Evolutionary conservation across 2,329 filamentous ascomycete genomes (phyloP), one percentile per base, ranked within the genome.

Genomic region (Moelleriella libera): DNA sequence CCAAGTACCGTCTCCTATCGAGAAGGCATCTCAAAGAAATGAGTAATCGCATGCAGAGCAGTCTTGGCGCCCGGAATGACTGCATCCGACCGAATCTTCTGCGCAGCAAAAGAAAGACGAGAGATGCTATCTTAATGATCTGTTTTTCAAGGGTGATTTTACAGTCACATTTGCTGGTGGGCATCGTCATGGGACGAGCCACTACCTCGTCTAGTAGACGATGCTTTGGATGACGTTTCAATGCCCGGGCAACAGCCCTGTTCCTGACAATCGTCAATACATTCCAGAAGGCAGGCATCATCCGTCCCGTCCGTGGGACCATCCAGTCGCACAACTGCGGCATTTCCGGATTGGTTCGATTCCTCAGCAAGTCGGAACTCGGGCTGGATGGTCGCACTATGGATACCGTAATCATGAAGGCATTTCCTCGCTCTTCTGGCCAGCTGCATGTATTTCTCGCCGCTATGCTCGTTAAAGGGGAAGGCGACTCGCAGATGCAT

Each of bases 341-440:
- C 60, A 46, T 67, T 63, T 3, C 64, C 61, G 11, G 60, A 55
- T 40, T 68, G 66, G 48, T 58, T 60, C 52, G 70, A 72, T 46
- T 64, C 62, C 41, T 66, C 58, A 53, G 78, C 76, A 30, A 78
- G 63, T 52, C 77, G 80, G 55, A 82, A 98, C 64, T 98, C 92
- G 5, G 92, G 92, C 65, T 98, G 92, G 56, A 98, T 97, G 10
- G 92, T 98, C 37, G 88, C 90, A 39, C 86, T 94, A 69, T 98
- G 92, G 54, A 98, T 97, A 48, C 92, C 90, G 57, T 94, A 96
- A 37, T 80, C 89, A 64, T 98, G 92, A 3, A 98, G 79, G 58
- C 92, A 98, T 58, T 82, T 82, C 44, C 89, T 78, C 14, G 94
- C 85, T 48, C 84, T 81, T 50, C 80, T 80, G 21, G 90, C 88